Percentiles rank a stretch among this genome's conserved stretches.
phyloP scores from a whole-genome alignment of 129 eudicot genomes.

The Mikania micrantha region DNA sequence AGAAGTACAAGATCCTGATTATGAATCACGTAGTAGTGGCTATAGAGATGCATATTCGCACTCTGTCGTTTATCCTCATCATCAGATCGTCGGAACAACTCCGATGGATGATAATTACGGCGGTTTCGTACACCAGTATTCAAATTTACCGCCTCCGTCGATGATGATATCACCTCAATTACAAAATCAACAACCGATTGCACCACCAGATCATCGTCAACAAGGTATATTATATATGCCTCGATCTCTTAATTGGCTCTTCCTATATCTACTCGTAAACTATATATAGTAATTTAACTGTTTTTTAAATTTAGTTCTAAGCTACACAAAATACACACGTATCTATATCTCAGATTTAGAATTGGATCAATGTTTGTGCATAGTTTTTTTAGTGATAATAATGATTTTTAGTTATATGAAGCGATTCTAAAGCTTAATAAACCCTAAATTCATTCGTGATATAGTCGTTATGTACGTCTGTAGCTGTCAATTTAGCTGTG shows the following conservation, averaged over 20 bases:
- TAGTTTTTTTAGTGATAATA: not conserved
- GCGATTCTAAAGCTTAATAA: not conserved
- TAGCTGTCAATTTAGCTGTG: not conserved
- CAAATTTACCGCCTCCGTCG: constrained; percentile 20
- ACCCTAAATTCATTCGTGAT: constrained; percentile 12
- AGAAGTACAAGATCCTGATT: constrained; percentile 12
- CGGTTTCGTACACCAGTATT: constrained; percentile 2
- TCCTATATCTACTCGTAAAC: not conserved
- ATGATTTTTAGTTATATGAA: not conserved
- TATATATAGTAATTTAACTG: not conserved
- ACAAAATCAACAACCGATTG: constrained; percentile 25
- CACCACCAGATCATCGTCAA: constrained; percentile 21
- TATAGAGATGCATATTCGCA: constrained; percentile 11
- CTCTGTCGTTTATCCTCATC: not conserved
- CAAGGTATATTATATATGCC: no score
- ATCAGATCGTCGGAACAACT: constrained; percentile 22
- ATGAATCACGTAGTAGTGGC: constrained; percentile 9
- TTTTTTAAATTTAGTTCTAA: not conserved
- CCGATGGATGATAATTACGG: constrained; percentile 10
- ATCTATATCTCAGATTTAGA: not conserved
- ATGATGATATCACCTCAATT: constrained; percentile 15
- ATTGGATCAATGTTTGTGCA: not conserved
- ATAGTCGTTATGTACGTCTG: no score
- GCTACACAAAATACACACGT: not conserved
- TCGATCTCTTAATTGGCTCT: no score